These are phyloP conservation scores for Fragaria iinumae DNA, from an alignment of 306 rosid genomes.

Conservation along the genomic window DNA sequence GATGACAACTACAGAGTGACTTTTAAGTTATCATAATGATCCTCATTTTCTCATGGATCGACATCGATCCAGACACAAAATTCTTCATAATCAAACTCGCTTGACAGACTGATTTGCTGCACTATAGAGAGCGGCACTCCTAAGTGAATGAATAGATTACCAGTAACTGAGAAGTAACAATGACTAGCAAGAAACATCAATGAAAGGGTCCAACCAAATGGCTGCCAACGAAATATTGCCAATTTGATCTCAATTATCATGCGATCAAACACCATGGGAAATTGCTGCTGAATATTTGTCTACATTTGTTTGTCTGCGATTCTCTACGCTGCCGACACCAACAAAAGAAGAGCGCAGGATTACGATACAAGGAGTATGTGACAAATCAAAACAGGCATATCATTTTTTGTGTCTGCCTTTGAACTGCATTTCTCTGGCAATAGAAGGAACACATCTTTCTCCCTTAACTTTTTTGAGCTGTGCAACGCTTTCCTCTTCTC, in stretches of 20 bases:
- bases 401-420: conserved; percentile 16
- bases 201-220: conserved; percentile 4
- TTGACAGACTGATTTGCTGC: not conserved
- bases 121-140: not conserved
- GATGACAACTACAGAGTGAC: not conserved
- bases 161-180: not conserved
- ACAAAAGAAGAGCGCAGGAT: not conserved
- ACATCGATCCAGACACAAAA: not conserved
- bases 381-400: not conserved
- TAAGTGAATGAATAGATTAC: not conserved
- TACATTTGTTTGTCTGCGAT: conserved; percentile 1
- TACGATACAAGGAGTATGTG: conserved; percentile 4
- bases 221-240: not conserved
- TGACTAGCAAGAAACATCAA: not conserved
- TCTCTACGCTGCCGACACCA: not conserved
- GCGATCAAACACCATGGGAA: not conserved
- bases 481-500: conserved; percentile 74
- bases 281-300: conserved; percentile 5
- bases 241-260: not conserved
- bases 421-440: conserved; percentile 59
- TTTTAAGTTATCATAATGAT: not conserved
- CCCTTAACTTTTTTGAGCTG: conserved; percentile 73
- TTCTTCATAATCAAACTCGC: not conserved
- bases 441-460: conserved; percentile 83
- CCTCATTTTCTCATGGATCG: not conserved